Percentiles rank a stretch among this genome's conserved stretches.
These are phyloP conservation scores for Neurospora pannonica DNA, from an alignment of 495 filamentous ascomycete genomes.

Conservation along the genomic window DNA sequence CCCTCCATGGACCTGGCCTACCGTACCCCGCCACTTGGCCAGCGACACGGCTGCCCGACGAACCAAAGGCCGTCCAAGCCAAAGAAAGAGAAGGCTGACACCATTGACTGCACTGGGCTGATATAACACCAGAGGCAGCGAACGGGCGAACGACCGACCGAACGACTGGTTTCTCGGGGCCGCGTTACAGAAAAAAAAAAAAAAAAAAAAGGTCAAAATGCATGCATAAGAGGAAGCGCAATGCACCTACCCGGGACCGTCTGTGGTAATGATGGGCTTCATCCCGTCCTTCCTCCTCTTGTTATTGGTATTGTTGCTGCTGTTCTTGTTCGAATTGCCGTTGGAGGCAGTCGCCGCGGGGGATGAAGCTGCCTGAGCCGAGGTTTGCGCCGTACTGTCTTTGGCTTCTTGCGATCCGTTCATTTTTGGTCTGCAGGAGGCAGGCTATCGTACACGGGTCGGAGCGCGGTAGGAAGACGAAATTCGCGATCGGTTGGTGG, in stretches of 20 bases:
- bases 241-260: constrained; percentile 43
- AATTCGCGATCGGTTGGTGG: background rate
- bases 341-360: constrained; percentile 17
- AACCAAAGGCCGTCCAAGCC: background rate
- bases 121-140: background rate
- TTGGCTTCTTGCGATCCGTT: constrained; percentile 24
- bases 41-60: constrained; percentile 1
- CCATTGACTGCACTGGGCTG: background rate
- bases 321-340: constrained; percentile 34
- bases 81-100: background rate
- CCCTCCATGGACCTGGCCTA: constrained; percentile 11
- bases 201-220: constrained; percentile 5
- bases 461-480: background rate
- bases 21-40: constrained; percentile 25
- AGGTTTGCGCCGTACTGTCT: constrained; percentile 17
- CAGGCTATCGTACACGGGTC: background rate
- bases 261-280: constrained; percentile 85
- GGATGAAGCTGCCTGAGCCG: constrained; percentile 11
- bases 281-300: constrained; percentile 83
- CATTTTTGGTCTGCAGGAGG: constrained; percentile 12
- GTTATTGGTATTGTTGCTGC: constrained; percentile 48
- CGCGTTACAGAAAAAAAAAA: constrained; percentile 1
- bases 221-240: constrained; percentile 9
- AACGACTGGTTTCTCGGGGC: constrained; percentile 17
- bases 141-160: constrained; percentile 24